These are phyloP conservation scores for Trichoderma virens DNA, from an alignment of 495 filamentous ascomycete genomes.

Conservation along the genomic window DNA sequence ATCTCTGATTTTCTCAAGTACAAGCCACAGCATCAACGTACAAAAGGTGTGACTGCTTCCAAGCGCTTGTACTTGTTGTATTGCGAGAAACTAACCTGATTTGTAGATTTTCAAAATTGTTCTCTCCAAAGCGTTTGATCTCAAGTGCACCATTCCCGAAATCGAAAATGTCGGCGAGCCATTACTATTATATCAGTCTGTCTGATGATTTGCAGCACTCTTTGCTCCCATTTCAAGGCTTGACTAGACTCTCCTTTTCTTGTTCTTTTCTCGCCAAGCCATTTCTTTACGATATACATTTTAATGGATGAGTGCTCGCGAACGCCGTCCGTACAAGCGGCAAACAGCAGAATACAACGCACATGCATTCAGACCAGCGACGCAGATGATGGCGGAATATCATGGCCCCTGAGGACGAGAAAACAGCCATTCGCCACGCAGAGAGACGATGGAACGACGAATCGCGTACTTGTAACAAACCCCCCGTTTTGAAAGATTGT, in stretches of 20 bases:
- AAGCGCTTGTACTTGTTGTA: slow-evolving; percentile 5
- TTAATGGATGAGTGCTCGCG: not conserved
- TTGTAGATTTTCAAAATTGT: slow-evolving; percentile 98
- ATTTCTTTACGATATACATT: not conserved
- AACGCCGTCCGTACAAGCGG: not conserved
- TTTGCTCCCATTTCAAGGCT: not conserved
- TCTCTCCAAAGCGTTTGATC: slow-evolving; percentile 93
- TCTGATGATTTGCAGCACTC: slow-evolving; percentile 28
- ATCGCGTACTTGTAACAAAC: not conserved
- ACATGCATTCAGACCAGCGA: not conserved
- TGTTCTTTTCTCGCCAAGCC: not conserved
- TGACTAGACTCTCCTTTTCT: not conserved
- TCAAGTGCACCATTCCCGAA: slow-evolving; percentile 98
- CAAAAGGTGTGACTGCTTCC: slow-evolving; percentile 65
- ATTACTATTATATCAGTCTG: slow-evolving; percentile 84
- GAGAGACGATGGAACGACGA: not conserved
- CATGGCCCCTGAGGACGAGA: not conserved
- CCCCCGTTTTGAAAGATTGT: not conserved
- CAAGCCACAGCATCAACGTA: slow-evolving; percentile 97
- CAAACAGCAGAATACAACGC: not conserved
- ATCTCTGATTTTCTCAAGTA: slow-evolving; percentile 94
- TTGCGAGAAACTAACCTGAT: not conserved
- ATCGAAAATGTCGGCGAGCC: slow-evolving; percentile 97
- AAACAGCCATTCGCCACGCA: not conserved
- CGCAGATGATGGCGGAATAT: not conserved